Evolutionary conservation across 805 yeast species (phyloP).

Genomic region (Trichomonascus vanleenenianus): DNA sequence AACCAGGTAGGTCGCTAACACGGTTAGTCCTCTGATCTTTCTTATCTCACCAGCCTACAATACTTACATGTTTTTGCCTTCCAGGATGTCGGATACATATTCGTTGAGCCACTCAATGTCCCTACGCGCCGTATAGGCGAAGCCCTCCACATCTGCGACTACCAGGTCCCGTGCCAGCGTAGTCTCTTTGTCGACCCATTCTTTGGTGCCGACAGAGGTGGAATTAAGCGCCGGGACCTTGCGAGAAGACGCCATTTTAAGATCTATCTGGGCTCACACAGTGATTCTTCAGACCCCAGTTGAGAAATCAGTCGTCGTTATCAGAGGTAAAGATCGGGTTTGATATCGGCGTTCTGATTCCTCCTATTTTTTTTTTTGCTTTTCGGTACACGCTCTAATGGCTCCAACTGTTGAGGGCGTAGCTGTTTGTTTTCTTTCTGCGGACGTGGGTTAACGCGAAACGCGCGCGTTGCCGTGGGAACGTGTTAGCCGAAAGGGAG

Average conservation of each 20-base stretch:
- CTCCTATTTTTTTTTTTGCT: too few relatives aligned
- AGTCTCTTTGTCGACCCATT: slow-evolving; percentile 43
- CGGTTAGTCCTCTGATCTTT: background rate
- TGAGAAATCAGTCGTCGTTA: too few relatives aligned
- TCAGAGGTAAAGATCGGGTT: too few relatives aligned
- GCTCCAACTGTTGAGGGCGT: too few relatives aligned
- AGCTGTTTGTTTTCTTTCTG: too few relatives aligned
- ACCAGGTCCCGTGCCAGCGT: slow-evolving; percentile 33
- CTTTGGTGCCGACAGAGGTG: slow-evolving; percentile 37
- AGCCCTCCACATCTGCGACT: slow-evolving; percentile 32
- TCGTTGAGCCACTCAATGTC: slow-evolving; percentile 37
- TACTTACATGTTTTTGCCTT: slow-evolving; percentile 22
- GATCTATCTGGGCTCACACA: background rate
- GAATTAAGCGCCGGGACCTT: background rate
- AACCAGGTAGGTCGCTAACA: slow-evolving; percentile 11
- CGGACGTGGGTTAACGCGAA: too few relatives aligned
- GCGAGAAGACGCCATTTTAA: background rate
- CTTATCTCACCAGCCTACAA: background rate
- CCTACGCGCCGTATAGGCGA: slow-evolving; percentile 33
- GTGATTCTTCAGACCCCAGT: too few relatives aligned
- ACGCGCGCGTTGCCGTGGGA: too few relatives aligned
- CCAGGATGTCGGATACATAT: slow-evolving; percentile 33
- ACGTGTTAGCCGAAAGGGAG: too few relatives aligned
- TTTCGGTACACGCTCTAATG: too few relatives aligned
- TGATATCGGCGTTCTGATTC: too few relatives aligned